A percentile compares a stretch with the other conserved stretches of the same genome.
Conservation (phyloP, 495 filamentous ascomycete genomes). For the Physcia stellaris region DNA sequence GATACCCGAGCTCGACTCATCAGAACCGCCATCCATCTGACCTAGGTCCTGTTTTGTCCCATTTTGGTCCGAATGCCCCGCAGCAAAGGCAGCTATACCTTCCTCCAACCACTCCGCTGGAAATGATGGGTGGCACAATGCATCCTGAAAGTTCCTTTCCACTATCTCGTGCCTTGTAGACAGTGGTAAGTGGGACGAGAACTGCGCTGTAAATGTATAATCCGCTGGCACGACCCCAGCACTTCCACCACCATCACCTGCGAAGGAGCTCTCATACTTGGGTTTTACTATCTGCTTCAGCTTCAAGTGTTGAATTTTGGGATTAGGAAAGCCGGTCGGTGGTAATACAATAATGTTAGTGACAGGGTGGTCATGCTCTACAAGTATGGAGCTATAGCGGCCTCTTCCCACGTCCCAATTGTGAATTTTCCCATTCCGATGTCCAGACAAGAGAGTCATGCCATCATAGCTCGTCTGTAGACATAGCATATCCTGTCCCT, state of each 20-base stretch:
- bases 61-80: constrained; percentile 2
- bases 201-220: constrained; percentile 56
- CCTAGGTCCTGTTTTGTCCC: too few relatives aligned
- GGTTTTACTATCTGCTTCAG: constrained; percentile 60
- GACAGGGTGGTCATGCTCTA: constrained; percentile 60
- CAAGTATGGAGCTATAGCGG: constrained; percentile 43
- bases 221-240: constrained; percentile 43
- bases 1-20: constrained; percentile 3
- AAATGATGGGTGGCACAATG: constrained; percentile 39
- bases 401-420: constrained; percentile 64
- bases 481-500: constrained; percentile 47
- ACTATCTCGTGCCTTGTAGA: constrained; percentile 1
- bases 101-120: constrained; percentile 40
- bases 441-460: constrained; percentile 68
- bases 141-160: constrained; percentile 31
- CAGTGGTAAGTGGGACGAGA: constrained; percentile 23
- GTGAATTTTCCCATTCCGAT: constrained; percentile 62
- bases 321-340: constrained; percentile 40
- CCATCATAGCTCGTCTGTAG: constrained; percentile 67
- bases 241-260: constrained; percentile 28
- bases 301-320: constrained; percentile 26
- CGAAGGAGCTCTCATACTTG: constrained; percentile 31
- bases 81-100: constrained; percentile 37
- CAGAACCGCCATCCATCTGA: too few relatives aligned
- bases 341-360: constrained; percentile 63